Conservation (phyloP, 306 rosid species). For the Phaseolus lunatus region DNA sequence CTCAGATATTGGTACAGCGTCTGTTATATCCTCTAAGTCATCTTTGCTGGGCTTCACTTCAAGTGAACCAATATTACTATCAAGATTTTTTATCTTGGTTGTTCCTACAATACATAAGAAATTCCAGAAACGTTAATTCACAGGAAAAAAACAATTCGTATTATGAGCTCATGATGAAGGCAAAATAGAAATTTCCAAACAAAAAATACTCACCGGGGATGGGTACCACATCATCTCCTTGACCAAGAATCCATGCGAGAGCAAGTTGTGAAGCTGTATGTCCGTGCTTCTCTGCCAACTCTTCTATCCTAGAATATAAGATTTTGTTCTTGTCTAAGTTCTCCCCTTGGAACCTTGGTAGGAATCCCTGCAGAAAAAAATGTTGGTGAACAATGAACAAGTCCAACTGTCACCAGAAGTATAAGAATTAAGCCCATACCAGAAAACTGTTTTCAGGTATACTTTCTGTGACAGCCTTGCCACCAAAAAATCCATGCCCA, state of each 20-base stretch:
- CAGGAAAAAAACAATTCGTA: not conserved
- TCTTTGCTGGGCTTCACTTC: conserved; percentile 58
- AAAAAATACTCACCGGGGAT: conserved; percentile 84
- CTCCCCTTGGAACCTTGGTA: conserved; percentile 69
- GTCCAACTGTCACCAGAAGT: not conserved
- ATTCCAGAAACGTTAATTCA: conserved; percentile 22
- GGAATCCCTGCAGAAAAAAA: conserved; percentile 45
- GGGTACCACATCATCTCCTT: conserved; percentile 69
- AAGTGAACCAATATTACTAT: conserved; percentile 55
- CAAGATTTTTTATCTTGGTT: conserved; percentile 68
- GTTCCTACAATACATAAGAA: conserved; percentile 57
- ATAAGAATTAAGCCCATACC: conserved; percentile 37
- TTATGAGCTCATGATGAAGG: too few species aligned
- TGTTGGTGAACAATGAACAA: conserved; percentile 8
- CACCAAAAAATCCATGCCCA: conserved; percentile 90
- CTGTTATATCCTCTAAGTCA: conserved; percentile 61
- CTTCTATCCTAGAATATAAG: conserved; percentile 51
- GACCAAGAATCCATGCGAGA: conserved; percentile 72
- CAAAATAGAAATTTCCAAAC: too few species aligned
- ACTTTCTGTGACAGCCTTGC: conserved; percentile 69
- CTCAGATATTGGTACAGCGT: conserved; percentile 50
- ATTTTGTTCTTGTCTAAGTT: conserved; percentile 68
- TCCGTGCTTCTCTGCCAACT: conserved; percentile 62
- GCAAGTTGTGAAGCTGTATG: conserved; percentile 69
- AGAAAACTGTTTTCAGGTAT: conserved; percentile 61